Conservation (phyloP, 495 filamentous ascomycete species). For the Astrocystis sublimbata region DNA sequence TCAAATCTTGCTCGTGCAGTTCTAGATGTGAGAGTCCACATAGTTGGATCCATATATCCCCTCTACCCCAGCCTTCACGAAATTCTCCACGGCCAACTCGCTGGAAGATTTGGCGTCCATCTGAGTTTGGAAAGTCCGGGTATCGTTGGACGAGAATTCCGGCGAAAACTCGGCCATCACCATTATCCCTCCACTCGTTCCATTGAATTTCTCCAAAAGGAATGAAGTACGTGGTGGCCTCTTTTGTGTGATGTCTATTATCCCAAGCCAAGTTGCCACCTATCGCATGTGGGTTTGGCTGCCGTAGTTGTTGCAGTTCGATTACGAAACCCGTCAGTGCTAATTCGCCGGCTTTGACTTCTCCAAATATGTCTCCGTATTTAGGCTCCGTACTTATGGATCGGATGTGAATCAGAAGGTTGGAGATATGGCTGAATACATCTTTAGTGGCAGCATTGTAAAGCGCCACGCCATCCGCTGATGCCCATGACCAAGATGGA, state of each 20-base stretch:
- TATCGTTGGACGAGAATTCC: neutral
- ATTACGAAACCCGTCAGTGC: neutral
- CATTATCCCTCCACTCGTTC: neutral
- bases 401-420: neutral
- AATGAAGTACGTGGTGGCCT: neutral
- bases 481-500: neutral
- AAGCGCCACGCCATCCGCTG: neutral
- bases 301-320: neutral
- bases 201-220: neutral
- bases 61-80: neutral
- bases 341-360: neutral
- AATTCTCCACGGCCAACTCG: neutral
- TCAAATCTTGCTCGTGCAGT: neutral
- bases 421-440: neutral
- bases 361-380: neutral
- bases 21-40: neutral
- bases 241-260: neutral
- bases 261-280: neutral
- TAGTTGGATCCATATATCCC: neutral
- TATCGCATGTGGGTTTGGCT: no score
- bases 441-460: neutral
- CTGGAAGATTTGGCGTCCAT: neutral
- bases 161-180: neutral
- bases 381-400: neutral
- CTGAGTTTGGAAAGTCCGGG: no score